Conservation (phyloP, 176 grass and related monocot genomes). For the Cymbopogon citratus region DNA sequence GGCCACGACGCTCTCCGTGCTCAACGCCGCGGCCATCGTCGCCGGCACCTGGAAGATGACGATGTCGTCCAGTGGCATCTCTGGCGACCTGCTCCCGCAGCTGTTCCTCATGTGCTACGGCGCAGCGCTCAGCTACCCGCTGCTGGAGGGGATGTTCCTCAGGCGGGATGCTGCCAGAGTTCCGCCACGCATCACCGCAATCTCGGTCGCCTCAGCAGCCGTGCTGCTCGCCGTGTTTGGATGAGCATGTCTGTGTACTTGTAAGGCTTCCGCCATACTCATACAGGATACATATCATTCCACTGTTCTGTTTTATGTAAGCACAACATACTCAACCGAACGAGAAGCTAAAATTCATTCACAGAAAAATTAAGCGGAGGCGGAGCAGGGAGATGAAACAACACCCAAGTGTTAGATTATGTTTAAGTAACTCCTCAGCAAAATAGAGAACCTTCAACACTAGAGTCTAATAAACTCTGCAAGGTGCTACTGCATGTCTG, state of each 20-base stretch:
- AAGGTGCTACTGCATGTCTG: not conserved
- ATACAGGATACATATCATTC: too few relatives aligned
- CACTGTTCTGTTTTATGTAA: not conserved
- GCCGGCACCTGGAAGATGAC: conserved; percentile 35
- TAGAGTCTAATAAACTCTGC: not conserved
- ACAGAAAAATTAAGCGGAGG: not conserved
- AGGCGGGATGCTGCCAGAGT: conserved; percentile 32
- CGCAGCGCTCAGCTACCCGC: conserved; percentile 35
- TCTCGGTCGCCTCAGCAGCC: conserved; percentile 24
- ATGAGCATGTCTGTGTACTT: not conserved
- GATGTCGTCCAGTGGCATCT: too few relatives aligned
- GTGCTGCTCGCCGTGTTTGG: conserved; percentile 17
- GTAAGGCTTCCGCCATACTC: too few relatives aligned
- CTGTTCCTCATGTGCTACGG: conserved; percentile 42
- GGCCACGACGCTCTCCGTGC: conserved; percentile 47
- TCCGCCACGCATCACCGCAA: not conserved
- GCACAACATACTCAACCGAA: not conserved
- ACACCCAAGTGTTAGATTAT: not conserved
- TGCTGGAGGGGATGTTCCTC: conserved; percentile 48
- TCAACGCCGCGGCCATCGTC: conserved; percentile 34
- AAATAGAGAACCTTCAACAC: not conserved
- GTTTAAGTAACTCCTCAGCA: conserved; percentile 9
- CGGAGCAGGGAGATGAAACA: not conserved
- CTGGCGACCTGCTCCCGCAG: conserved; percentile 25
- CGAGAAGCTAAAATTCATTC: too few relatives aligned